A percentile compares a stretch with the other conserved stretches of the same genome.
Conservation (phyloP, 176 grass and related monocot species). For the Ensete ventricosum region DNA sequence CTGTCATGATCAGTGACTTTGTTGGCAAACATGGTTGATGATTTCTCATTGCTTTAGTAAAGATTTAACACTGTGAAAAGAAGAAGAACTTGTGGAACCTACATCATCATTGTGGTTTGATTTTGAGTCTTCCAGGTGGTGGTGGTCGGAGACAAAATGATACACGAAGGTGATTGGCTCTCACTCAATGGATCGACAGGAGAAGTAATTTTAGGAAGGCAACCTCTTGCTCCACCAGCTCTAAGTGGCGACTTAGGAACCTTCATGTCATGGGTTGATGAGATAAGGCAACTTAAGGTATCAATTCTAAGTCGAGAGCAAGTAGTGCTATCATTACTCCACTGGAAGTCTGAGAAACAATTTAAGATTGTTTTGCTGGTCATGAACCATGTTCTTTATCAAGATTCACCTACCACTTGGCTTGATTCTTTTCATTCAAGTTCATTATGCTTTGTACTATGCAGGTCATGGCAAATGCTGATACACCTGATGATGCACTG, state of each 20-base stretch:
- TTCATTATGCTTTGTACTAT: background rate
- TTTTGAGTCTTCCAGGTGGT: constrained; percentile 35
- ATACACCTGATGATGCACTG: constrained; percentile 82
- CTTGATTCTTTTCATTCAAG: background rate
- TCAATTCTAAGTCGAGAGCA: too few species aligned
- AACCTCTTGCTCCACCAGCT: constrained; percentile 67
- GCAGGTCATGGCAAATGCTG: constrained; percentile 96
- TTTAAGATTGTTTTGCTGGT: background rate
- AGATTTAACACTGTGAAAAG: too few species aligned
- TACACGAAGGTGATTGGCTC: constrained; percentile 82
- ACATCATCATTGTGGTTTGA: background rate
- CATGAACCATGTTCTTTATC: background rate
- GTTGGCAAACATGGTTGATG: background rate
- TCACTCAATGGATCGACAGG: constrained; percentile 95
- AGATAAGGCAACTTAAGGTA: constrained; percentile 79
- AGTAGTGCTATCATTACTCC: too few species aligned
- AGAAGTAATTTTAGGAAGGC: constrained; percentile 81
- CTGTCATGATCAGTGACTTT: background rate
- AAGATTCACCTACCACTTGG: too few species aligned
- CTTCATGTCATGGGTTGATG: constrained; percentile 97
- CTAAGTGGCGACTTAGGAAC: constrained; percentile 75
- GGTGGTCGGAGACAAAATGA: constrained; percentile 36
- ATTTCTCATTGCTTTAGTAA: too few species aligned
- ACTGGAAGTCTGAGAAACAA: too few species aligned
- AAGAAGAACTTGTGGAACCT: background rate